Conservation (phyloP, 768 basidiomycete genomes). For the Kwoniella dendrophila region DNA sequence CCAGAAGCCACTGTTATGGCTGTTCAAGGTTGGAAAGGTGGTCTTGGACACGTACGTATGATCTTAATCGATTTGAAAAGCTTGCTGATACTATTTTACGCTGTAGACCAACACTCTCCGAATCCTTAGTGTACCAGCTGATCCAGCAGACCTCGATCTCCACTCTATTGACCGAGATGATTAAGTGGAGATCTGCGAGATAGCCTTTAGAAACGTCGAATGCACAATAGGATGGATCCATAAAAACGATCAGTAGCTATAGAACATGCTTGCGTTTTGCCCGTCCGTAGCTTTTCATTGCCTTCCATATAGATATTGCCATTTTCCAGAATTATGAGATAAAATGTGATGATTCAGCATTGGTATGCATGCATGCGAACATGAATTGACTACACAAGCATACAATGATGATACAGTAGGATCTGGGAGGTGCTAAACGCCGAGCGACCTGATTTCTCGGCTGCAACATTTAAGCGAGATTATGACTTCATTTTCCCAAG, state of each 20-base stretch:
- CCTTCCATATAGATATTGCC: no score
- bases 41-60: slow-evolving; percentile 71
- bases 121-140: slow-evolving; percentile 54
- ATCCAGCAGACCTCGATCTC: slow-evolving; percentile 54
- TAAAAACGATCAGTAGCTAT: no score
- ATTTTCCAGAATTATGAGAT: no score
- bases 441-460: not conserved
- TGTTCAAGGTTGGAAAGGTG: slow-evolving; percentile 99
- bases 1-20: slow-evolving; percentile 88
- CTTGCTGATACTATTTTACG: slow-evolving; percentile 6
- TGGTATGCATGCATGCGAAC: no score
- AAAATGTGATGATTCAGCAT: no score
- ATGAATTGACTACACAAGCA: no score
- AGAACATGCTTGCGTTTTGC: no score
- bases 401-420: no score
- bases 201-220: no score
- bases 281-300: no score
- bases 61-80: not conserved
- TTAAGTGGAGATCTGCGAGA: not conserved
- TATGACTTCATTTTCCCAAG: not conserved
- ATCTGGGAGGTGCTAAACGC: not conserved
- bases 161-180: slow-evolving; percentile 50
- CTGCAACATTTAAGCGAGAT: slow-evolving; percentile 8
- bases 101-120: slow-evolving; percentile 55
- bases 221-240: no score